Percentiles rank a stretch among this genome's conserved stretches.
These are phyloP conservation scores for Fraxinus xanthoxyloides DNA, from an alignment of 305 asterid species.

Conservation along the genomic window DNA sequence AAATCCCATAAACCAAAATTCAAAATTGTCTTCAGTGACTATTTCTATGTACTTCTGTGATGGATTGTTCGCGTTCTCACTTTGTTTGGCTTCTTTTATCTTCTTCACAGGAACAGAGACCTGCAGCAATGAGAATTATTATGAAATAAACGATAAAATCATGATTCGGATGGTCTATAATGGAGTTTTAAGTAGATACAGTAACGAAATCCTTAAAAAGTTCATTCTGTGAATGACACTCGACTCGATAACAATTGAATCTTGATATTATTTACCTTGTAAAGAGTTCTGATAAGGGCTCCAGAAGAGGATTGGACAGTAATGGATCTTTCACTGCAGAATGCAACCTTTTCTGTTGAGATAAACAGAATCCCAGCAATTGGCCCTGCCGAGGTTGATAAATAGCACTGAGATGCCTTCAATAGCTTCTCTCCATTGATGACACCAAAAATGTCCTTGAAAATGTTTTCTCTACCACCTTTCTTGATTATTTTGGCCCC, in stretches of 20 bases:
- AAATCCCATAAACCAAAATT: slow-evolving; percentile 85
- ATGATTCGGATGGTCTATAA: neutral
- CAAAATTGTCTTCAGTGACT: slow-evolving; percentile 54
- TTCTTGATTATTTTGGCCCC: slow-evolving; percentile 59
- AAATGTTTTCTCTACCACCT: slow-evolving; percentile 67
- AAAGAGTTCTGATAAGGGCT: slow-evolving; percentile 39
- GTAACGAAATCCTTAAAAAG: neutral
- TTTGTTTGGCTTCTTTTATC: slow-evolving; percentile 48
- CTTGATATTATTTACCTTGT: slow-evolving; percentile 44
- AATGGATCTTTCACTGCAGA: slow-evolving; percentile 70
- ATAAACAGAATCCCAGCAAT: slow-evolving; percentile 67
- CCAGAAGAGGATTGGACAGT: slow-evolving; percentile 40
- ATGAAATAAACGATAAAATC: neutral
- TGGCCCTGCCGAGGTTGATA: slow-evolving; percentile 71
- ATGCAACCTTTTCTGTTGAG: slow-evolving; percentile 50
- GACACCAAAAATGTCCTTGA: slow-evolving; percentile 46
- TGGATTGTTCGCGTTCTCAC: slow-evolving; percentile 49
- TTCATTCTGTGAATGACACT: neutral
- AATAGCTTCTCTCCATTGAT: slow-evolving; percentile 52
- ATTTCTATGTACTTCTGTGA: slow-evolving; percentile 55
- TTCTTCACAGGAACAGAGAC: slow-evolving; percentile 53
- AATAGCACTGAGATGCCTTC: slow-evolving; percentile 69
- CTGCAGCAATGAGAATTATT: slow-evolving; percentile 29
- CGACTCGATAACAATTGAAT: neutral
- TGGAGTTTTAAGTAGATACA: neutral